Evolutionary conservation across 2,329 filamentous ascomycete genomes (phyloP).

Genomic region (Teratosphaeriaceae sp.): DNA sequence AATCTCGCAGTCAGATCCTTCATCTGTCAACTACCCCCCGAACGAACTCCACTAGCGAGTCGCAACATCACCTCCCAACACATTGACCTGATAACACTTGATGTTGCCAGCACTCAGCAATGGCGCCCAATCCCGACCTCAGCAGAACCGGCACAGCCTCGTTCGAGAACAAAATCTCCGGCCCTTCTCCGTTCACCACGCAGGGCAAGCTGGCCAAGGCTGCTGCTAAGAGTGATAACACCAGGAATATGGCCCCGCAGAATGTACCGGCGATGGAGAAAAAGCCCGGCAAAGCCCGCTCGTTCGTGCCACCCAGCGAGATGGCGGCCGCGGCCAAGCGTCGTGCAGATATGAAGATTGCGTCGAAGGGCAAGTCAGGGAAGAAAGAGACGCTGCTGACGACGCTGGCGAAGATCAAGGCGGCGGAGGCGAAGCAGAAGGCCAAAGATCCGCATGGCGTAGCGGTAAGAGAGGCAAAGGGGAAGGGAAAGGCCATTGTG

Average conservation of each 20-base stretch:
- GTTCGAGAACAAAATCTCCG: not conserved
- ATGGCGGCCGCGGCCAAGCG: not conserved
- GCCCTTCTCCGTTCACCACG: slow-evolving; percentile 4
- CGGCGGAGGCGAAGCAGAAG: not conserved
- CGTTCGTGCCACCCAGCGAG: slow-evolving; percentile 7
- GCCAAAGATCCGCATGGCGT: not conserved
- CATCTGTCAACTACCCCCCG: too few relatives aligned
- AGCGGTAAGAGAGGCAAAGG: not conserved
- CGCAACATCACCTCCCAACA: too few relatives aligned
- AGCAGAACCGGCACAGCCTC: not conserved
- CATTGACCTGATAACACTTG: too few relatives aligned
- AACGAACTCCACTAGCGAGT: too few relatives aligned
- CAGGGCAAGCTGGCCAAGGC: slow-evolving; percentile 7
- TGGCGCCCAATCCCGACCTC: slow-evolving; percentile 6
- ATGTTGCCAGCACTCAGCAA: not conserved
- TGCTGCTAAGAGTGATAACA: not conserved
- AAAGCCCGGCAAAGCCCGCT: slow-evolving; percentile 2
- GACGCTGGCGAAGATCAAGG: slow-evolving; percentile 8
- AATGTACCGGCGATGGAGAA: not conserved
- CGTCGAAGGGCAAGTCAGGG: not conserved
- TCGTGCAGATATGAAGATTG: not conserved
- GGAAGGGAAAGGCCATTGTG: not conserved
- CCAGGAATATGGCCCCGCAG: slow-evolving; percentile 1
- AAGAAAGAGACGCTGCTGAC: slow-evolving; percentile 5
- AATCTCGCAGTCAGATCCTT: too few relatives aligned